Evolutionary conservation across 768 basidiomycete genomes (phyloP).

Genomic region (Russula virescens): DNA sequence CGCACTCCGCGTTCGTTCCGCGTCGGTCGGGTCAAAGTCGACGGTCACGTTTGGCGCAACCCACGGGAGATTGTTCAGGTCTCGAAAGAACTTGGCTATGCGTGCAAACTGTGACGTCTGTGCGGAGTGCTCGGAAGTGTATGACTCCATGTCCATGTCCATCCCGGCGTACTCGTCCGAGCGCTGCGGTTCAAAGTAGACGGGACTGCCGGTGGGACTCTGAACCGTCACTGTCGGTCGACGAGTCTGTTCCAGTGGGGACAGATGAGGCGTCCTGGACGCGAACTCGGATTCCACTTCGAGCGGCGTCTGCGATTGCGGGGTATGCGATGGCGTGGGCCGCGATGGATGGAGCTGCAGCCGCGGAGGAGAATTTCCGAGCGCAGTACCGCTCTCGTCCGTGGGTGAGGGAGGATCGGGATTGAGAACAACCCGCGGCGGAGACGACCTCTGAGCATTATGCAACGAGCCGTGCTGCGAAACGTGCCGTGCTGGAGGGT

Average conservation of each 20-base stretch:
- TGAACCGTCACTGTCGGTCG: slow-evolving; percentile 21
- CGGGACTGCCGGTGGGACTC: slow-evolving; percentile 17
- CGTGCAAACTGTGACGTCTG: slow-evolving; percentile 22
- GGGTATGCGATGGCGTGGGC: too few relatives aligned
- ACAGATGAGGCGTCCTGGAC: not conserved
- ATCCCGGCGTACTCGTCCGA: slow-evolving; percentile 21
- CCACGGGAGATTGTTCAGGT: slow-evolving; percentile 23
- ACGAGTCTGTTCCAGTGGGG: not conserved
- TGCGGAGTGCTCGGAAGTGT: slow-evolving; percentile 8
- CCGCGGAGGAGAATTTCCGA: not conserved
- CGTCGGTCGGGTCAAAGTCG: slow-evolving; percentile 21
- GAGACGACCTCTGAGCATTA: slow-evolving; percentile 11
- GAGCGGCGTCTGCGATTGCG: not conserved
- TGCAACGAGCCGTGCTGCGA: slow-evolving; percentile 21
- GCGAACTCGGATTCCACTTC: not conserved
- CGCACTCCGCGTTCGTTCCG: slow-evolving; percentile 7
- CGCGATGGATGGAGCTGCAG: not conserved
- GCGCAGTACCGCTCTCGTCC: not conserved
- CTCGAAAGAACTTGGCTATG: slow-evolving; percentile 21
- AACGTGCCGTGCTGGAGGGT: slow-evolving; percentile 11
- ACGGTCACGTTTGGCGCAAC: slow-evolving; percentile 19
- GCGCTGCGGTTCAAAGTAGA: slow-evolving; percentile 15
- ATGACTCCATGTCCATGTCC: slow-evolving; percentile 15
- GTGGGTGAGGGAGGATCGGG: slow-evolving; percentile 19
- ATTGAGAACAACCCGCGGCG: slow-evolving; percentile 22